Base-by-base conservation (phyloP, 345 rosid genomes). In the Eutrema japonicum region DNA sequence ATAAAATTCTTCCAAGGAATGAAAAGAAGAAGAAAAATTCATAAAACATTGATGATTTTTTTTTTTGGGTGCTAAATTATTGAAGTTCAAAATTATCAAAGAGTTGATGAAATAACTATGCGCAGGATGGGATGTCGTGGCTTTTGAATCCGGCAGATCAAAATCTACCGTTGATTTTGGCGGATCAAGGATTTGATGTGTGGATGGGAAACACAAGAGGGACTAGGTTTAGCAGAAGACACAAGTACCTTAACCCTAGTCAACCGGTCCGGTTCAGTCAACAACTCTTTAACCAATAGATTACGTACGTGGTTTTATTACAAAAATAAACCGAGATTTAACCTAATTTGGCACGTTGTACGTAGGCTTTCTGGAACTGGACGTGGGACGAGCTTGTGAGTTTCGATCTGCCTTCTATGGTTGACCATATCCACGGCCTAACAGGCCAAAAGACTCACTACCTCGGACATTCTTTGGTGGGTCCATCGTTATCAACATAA, bases 101-200 rank as follows among this genome's bases (percentile, higher is more conserved):
- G 2, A 22, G 26, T 22, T 22, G 26, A 22, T 22, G 1, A 22
- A 22, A 22, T 22, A 22, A 22, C 37, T 3, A 59, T 22, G 62
- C 51, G 66, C 86, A 95, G 97, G 99, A 95, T 76, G 99, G 98
- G 47, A 78, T 84, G 89, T 84, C 96, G 26, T 95, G 98, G 99
- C 83, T 95, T 6, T 52, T 92, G 62, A 95, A 95, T 74, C 75
- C 91, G n/a, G 91, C 96, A 7, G 88, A 89, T 6, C 92, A 90
- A 73, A 85, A 87, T 72, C 80, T 95, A 14, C 97, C 97, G 1
- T 42, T 92, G 81, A 90, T 92, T 14, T 80, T 95, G 76, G 96
- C 96, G 5, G 96, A 95, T 47, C 47, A 81, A 49, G 99, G 99
- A n/a, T 95, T 88, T 56, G 99, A 92, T 64, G 99, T 95, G 32